Evolutionary conservation across 305 asterid genomes (phyloP).

Genomic region (Rubia peregrina): DNA sequence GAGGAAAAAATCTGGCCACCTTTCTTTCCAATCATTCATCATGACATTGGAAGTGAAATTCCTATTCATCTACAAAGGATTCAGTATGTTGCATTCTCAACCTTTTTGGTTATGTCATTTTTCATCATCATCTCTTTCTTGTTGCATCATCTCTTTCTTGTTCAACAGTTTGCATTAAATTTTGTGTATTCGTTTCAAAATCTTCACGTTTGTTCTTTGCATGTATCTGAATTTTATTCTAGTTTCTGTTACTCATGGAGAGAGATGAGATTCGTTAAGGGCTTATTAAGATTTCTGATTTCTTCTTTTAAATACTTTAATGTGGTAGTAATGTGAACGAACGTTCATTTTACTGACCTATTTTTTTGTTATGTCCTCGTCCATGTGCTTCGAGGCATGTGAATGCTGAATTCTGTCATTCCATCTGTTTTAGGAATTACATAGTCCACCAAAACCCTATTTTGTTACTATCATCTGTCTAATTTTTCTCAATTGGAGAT

Average conservation of each 20-base stretch:
- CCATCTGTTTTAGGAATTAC: neutral
- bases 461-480: neutral
- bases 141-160: too few relatives aligned
- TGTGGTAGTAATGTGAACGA: neutral
- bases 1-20: constrained; percentile 98
- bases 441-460: too few relatives aligned
- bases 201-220: neutral
- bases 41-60: constrained; percentile 84
- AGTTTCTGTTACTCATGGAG: neutral
- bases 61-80: constrained; percentile 92
- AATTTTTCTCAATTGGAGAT: neutral
- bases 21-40: constrained; percentile 88
- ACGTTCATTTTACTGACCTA: neutral
- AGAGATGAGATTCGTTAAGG: neutral
- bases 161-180: neutral
- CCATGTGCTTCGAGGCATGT: neutral
- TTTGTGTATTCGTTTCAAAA: neutral
- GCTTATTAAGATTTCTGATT: neutral
- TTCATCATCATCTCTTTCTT: too few relatives aligned
- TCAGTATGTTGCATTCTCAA: constrained; percentile 90
- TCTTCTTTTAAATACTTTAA: neutral
- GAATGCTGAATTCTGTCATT: neutral
- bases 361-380: neutral
- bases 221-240: neutral
- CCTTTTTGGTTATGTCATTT: constrained; percentile 62